Evolutionary conservation across 331 rosid species (phyloP).

Genomic region (Pyrus hybrid): DNA sequence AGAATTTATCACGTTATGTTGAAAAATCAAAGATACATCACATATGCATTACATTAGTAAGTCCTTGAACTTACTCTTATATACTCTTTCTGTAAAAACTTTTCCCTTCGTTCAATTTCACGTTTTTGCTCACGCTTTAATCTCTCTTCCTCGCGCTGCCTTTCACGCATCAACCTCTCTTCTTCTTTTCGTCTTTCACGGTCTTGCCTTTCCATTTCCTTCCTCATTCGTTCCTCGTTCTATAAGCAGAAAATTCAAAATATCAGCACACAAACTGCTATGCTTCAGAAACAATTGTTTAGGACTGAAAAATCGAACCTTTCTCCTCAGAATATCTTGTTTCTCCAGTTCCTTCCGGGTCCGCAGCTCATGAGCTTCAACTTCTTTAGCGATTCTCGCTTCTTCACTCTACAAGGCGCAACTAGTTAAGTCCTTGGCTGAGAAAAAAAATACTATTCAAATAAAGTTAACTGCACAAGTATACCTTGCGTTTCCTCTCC

Average conservation of each 20-base stretch:
- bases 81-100: conserved; percentile 69
- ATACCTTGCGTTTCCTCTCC: conserved; percentile 87
- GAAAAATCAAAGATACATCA: background rate
- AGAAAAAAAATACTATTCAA: conserved; percentile 3
- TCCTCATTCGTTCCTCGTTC: conserved; percentile 78
- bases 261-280: conserved; percentile 8
- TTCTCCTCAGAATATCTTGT: conserved; percentile 81
- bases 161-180: conserved; percentile 91
- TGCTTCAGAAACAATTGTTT: background rate
- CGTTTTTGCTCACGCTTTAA: conserved; percentile 81
- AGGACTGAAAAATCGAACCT: conserved; percentile 36
- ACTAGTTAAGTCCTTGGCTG: conserved; percentile 10
- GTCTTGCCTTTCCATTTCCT: conserved; percentile 87
- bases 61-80: conserved; percentile 53
- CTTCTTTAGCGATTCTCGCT: conserved; percentile 59
- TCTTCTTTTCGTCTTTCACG: conserved; percentile 95
- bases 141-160: conserved; percentile 86
- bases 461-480: background rate
- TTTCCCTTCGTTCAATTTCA: conserved; percentile 86
- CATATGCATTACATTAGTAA: background rate
- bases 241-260: conserved; percentile 22
- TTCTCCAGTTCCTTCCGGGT: conserved; percentile 87
- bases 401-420: conserved; percentile 60
- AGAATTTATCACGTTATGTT: background rate
- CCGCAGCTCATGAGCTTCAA: conserved; percentile 76